A percentile compares a stretch with the other conserved stretches of the same genome.
phyloP scores from a whole-genome alignment of 2,329 filamentous ascomycete species.

The Lojkania enalia region DNA sequence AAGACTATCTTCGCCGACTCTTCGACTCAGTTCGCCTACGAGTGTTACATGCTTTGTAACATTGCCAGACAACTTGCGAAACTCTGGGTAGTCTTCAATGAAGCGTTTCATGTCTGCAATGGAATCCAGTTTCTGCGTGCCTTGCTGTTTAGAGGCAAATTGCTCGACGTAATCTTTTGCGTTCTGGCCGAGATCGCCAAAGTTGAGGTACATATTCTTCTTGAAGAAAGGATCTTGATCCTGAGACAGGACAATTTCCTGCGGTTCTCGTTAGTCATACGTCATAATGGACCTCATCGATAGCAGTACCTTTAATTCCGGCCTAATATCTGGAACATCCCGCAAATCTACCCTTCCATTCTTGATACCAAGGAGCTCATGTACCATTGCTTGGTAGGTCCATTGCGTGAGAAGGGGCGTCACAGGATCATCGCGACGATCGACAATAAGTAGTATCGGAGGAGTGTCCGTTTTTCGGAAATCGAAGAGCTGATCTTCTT shows the following conservation, averaged over 20 bases:
- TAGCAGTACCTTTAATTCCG: constrained; percentile 70
- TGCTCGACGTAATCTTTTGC: constrained; percentile 99
- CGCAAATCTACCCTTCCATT: constrained; percentile 93
- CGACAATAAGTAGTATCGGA: constrained; percentile 86
- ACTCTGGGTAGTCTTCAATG: constrained; percentile 98
- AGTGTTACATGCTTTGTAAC: constrained; percentile 98
- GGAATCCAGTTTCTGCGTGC: constrained; percentile 91
- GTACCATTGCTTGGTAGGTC: constrained; percentile 99
- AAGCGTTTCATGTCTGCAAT: constrained; percentile 99
- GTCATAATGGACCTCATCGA: not conserved
- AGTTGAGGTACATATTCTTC: constrained; percentile 99
- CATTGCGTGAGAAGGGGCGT: constrained; percentile 94
- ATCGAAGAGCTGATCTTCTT: constrained; percentile 95
- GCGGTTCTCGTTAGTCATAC: not conserved
- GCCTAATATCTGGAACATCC: constrained; percentile 78
- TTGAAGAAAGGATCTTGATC: constrained; percentile 99
- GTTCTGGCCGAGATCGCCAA: constrained; percentile 90
- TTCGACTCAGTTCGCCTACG: constrained; percentile 87
- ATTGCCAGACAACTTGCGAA: constrained; percentile 93
- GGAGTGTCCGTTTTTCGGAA: constrained; percentile 94
- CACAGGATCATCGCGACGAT: constrained; percentile 90
- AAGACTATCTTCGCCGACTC: constrained; percentile 81
- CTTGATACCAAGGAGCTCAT: constrained; percentile 89
- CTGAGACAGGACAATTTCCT: constrained; percentile 90
- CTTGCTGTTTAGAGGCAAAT: constrained; percentile 97